These are phyloP conservation scores for Elongisporangium anandrum DNA, from an alignment of 352 stramenopile species.

Conservation along the genomic window DNA sequence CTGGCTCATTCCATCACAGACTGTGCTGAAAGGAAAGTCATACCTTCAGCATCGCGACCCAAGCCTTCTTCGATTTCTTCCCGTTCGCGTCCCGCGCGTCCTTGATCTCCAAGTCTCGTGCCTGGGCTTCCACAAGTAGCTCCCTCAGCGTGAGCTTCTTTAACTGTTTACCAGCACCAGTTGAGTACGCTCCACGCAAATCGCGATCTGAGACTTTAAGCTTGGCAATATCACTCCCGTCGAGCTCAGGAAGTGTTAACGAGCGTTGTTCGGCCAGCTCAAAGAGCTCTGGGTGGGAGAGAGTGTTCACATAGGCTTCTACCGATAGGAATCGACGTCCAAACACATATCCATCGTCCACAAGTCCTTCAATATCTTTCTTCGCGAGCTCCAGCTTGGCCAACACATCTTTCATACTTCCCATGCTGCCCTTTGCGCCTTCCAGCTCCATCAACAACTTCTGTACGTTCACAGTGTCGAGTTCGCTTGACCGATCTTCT, in stretches of 20 bases:
- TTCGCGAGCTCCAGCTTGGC: slow-evolving; percentile 29
- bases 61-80: slow-evolving; percentile 61
- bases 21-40: not conserved
- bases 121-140: slow-evolving; percentile 50
- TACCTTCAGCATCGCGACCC: slow-evolving; percentile 47
- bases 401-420: slow-evolving; percentile 4
- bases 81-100: slow-evolving; percentile 28
- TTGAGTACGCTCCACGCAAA: slow-evolving; percentile 28
- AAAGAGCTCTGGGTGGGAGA: slow-evolving; percentile 42
- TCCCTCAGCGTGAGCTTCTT: slow-evolving; percentile 56
- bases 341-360: slow-evolving; percentile 63
- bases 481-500: not conserved
- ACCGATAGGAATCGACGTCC: slow-evolving; percentile 55
- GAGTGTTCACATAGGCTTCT: slow-evolving; percentile 41
- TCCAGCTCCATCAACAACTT: slow-evolving; percentile 4
- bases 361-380: slow-evolving; percentile 32
- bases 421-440: slow-evolving; percentile 4
- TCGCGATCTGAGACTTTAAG: slow-evolving; percentile 54
- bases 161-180: slow-evolving; percentile 39
- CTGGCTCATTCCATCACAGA: slow-evolving; percentile 3
- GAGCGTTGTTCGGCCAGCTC: slow-evolving; percentile 18
- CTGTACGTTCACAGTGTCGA: not conserved
- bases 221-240: slow-evolving; percentile 20
- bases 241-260: slow-evolving; percentile 23
- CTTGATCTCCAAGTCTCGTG: slow-evolving; percentile 31